Evolutionary conservation across 108 stramenopile species (phyloP), one percentile per base, ranked within the genome.

Genomic region (Cyclotella baltica): DNA sequence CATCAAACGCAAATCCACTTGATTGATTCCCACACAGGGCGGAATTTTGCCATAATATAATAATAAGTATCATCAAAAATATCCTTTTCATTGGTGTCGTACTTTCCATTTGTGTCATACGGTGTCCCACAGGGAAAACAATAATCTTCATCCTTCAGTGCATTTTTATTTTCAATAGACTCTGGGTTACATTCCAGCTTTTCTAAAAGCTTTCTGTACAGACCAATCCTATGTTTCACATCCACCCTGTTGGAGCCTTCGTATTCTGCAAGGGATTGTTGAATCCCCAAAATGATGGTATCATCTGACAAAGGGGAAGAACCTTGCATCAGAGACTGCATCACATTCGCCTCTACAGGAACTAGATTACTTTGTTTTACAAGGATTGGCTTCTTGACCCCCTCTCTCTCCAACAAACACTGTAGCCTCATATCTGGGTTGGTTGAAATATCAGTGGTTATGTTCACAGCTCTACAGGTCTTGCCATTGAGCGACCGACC

Each of bases 401-500:
- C 56, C 43, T 43, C 30, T 13, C 47, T 46, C 2, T 31, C 19
- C 16, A 72, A 27, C 29, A 22, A n/a, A 29, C 71, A 72, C 25
- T 72, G 40, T 61, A 61, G 40, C 46, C 71, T 29, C 31, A 47
- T 31, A 61, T 72, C 71, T 10, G 40, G 58, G 47, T 72, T 72
- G 1, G 28, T 72, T 3, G 23, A 27, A 51, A 37, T 38, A 22
- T 43, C 28, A 0, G 40, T 0, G 9, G 37, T 72, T 20, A 72
- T 61, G 0, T 40, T 40, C 33, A 72, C 71, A 11, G 61, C 71
- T 23, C 58, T 57, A 61, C 71, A 72, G n/a, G 58, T 40, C 36
- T 72, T 72, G 28, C 71, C 71, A 48, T 72, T 72, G 38, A 72
- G 71, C 18, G 71, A 61, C 40, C 37, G 37, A 25, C 71, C 71